Evolutionary conservation across 2,329 filamentous ascomycete genomes (phyloP), one percentile per base, ranked within the genome.

Genomic region (Epichloe gansuensis): DNA sequence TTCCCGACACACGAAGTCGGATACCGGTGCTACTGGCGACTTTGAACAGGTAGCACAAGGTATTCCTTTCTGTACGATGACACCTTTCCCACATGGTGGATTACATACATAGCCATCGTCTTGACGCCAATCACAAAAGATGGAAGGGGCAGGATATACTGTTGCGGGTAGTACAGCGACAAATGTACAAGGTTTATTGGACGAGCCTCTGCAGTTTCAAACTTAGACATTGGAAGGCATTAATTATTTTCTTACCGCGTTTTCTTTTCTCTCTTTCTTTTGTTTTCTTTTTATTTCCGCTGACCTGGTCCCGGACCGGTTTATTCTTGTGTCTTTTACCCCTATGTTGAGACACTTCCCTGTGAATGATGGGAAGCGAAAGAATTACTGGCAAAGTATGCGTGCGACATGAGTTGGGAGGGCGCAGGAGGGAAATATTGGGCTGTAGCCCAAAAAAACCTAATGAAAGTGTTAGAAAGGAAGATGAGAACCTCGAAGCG

Each of bases 401-500:
- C 21, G 35, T 47, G 47, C 21, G 35, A 46, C 27, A 50, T 27
- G n/a, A 21, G 25, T 50, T 41, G n/a, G 36, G 21, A 27, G 45
- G 48, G 39, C 34, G 42, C n/a, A 43, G 50, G 51, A 13, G 13
- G 36, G 45, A 51, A 43, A 49, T 41, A 27, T 43, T 34, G 46
- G 49, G 41, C 23, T 47, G 31, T 47, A 31, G 41, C 31, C 21
- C 31, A 27, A 17, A n/a, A 17, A 46, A 41, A 45, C 43, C 12
- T 52, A 47, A 52, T 54, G 47, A 40, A 50, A 35, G 31, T 44
- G 34, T 35, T 45, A 41, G 50, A 49, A 47, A 49, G 40, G 49
- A 49, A 15, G 48, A 48, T 43, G 41, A 52, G 43, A 52, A 47
- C 49, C 49, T 55, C 51, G 47, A 48, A 54, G 50, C 47, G 43